Evolutionary conservation across 2,329 filamentous ascomycete species (phyloP), one percentile per base, ranked within the genome.

Genomic region (Didymella sp.): DNA sequence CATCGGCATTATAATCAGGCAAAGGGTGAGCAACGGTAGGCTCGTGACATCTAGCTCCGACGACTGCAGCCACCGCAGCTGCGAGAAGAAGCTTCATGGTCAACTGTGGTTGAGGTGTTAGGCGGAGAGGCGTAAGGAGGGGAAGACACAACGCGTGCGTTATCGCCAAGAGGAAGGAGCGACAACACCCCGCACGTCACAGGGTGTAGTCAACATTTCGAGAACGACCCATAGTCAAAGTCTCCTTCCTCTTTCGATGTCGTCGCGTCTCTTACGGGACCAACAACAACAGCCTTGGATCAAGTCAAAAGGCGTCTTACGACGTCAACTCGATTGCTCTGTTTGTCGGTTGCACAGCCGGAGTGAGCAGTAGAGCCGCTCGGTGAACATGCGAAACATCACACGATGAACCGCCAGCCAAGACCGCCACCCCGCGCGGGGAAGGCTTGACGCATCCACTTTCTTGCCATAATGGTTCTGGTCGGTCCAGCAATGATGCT

Each of bases 1-100:
- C 65, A 41, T 70, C 41, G 3, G 47, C 40, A 30, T 73, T 68
- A 46, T 75, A 68, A 1, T 64, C 54, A 46, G 76, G 76, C 12
- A 70, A 62, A n/a, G 75, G 76, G 50, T 77, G 76, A 6, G 76
- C 76, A n/a, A 71, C 66, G 9, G 64, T 70, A 5, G 74, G 72
- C 42, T 77, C 76, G 56, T 71, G 74, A 59, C 76, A 79, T 43
- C 47, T 64, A 7, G 69, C 69, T 13, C 49, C 51, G 2, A 41
- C 66, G 15, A 63, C 45, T 42, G 21, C 42, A 43, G 28, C 54
- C 9, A 56, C 27, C 9, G 35, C 37, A 1, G 25, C n/a, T 4
- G 6, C 7, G 11, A 51, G 13, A 37, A 56, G 22, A 11, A 42
- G 42, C 19, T 45, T 46, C 22, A 56, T 17, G 3, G 17, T 22